Conservation (phyloP, 352 stramenopile species). For the Nothophytophthora sp. region DNA sequence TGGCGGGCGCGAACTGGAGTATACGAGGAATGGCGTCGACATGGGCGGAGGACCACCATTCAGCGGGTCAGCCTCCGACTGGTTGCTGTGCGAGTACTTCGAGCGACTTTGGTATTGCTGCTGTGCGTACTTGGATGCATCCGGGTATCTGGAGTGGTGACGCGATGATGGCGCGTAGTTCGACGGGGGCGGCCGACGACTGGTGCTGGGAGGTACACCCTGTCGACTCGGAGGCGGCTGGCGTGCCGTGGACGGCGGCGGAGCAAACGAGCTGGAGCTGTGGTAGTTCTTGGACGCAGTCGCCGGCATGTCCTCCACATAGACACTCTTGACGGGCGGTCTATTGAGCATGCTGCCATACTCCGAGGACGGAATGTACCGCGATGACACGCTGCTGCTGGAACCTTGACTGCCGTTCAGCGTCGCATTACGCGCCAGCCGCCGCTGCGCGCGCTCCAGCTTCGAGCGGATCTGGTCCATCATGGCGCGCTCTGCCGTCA, state of each 20-base stretch:
- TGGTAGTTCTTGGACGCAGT: conserved; percentile 26
- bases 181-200: conserved; percentile 14
- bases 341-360: conserved; percentile 22
- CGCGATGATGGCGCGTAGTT: conserved; percentile 11
- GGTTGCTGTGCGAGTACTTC: conserved; percentile 23
- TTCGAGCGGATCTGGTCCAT: conserved; percentile 77
- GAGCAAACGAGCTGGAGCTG: conserved; percentile 7
- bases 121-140: conserved; percentile 21
- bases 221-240: conserved; percentile 5
- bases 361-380: conserved; percentile 44
- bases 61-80: conserved; percentile 23
- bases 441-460: conserved; percentile 59
- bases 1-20: conserved; percentile 24
- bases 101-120: conserved; percentile 55
- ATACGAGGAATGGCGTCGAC: conserved; percentile 49
- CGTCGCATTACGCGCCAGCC: conserved; percentile 41
- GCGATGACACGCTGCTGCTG: conserved; percentile 15
- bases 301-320: conserved; percentile 41
- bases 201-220: conserved; percentile 1
- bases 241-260: conserved; percentile 13
- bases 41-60: conserved; percentile 40
- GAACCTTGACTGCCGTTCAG: conserved; percentile 15
- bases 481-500: conserved; percentile 64
- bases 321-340: conserved; percentile 37
- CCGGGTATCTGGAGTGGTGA: conserved; percentile 15